Conservation (phyloP, 441 rosid species). For the Mallotus repandus region DNA sequence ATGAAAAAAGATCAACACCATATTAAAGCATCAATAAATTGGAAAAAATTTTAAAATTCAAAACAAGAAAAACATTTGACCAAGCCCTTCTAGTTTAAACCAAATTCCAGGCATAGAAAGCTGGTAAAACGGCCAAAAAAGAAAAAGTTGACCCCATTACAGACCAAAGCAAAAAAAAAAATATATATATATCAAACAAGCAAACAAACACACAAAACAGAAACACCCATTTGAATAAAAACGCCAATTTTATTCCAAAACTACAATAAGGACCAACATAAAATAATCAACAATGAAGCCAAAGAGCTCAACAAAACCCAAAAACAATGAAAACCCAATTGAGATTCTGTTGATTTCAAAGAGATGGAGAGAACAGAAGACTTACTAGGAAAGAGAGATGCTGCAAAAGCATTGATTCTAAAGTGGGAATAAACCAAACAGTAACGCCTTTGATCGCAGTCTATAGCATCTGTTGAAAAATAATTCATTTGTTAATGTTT, state of each 20-base stretch:
- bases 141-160: background rate
- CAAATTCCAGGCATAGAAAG: background rate
- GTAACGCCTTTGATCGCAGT: background rate
- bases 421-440: background rate
- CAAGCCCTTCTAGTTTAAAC: background rate
- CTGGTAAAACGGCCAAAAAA: background rate
- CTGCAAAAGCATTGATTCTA: constrained; percentile 3
- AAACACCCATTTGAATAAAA: background rate
- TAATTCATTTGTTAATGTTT: background rate
- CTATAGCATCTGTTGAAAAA: background rate
- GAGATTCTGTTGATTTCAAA: background rate
- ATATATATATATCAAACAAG: background rate
- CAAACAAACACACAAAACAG: background rate
- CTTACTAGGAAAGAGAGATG: background rate
- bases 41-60: background rate
- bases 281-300: constrained; percentile 11
- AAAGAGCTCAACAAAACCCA: background rate
- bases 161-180: background rate
- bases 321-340: background rate
- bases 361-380: background rate
- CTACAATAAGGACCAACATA: background rate
- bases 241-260: background rate
- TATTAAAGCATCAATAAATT: too few species aligned
- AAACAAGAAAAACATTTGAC: background rate
- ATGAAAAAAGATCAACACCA: background rate